phyloP scores from a whole-genome alignment of 2,329 filamentous ascomycete genomes.

The Chrysoporthe cubensis region DNA sequence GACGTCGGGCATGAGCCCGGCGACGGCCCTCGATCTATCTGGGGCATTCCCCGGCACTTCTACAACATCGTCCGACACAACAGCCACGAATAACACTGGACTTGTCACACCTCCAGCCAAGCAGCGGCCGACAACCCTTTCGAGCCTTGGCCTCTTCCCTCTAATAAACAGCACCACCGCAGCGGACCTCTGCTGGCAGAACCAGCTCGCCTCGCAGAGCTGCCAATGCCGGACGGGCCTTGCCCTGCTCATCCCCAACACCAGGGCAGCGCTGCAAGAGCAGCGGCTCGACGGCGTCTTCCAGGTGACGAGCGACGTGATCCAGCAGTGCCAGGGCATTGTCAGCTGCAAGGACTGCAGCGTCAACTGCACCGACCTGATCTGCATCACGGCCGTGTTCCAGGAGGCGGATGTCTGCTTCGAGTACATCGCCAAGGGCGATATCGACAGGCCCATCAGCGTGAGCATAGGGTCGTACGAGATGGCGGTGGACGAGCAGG shows the following conservation, averaged over 20 bases:
- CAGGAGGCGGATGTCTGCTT: slow-evolving; percentile 16
- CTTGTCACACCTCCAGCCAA: no score
- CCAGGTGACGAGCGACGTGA: slow-evolving; percentile 3
- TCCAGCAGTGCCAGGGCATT: slow-evolving; percentile 6
- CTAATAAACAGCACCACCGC: slow-evolving; percentile 4
- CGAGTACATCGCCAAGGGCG: neutral
- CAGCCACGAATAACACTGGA: no score
- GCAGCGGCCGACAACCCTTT: neutral
- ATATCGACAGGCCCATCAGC: neutral
- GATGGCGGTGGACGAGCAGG: neutral
- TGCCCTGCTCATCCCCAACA: slow-evolving; percentile 3
- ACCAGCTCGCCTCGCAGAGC: neutral
- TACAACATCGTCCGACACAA: no score
- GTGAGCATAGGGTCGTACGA: slow-evolving; percentile 2
- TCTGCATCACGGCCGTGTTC: slow-evolving; percentile 17
- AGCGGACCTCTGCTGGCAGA: neutral
- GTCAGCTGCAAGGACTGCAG: neutral
- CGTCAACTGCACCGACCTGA: slow-evolving; percentile 17
- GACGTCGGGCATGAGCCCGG: neutral
- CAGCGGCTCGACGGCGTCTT: neutral
- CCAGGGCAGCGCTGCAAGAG: neutral
- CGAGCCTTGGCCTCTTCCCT: slow-evolving; percentile 4
- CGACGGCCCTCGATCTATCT: no score
- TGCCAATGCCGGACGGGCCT: slow-evolving; percentile 14
- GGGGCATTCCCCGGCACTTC: no score